phyloP scores from a whole-genome alignment of 768 basidiomycete genomes.

The Rhodosporidiobolus odoratus region DNA sequence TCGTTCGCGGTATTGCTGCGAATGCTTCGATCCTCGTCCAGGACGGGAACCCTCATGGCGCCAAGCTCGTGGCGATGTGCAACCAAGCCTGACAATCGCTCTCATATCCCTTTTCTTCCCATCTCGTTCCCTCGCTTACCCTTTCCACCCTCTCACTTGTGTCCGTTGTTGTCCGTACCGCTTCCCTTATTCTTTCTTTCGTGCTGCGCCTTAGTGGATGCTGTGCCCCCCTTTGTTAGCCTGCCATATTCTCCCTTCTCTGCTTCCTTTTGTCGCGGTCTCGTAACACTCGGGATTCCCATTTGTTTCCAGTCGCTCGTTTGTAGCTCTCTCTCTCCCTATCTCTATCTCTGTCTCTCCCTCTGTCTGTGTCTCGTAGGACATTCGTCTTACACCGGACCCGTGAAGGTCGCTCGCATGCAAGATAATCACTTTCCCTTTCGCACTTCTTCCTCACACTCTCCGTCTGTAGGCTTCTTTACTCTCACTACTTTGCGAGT shows the following conservation, averaged over 20 bases:
- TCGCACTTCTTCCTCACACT: neutral
- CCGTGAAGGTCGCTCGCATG: too few relatives aligned
- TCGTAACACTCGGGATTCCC: too few relatives aligned
- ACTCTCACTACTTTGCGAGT: neutral
- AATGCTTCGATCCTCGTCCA: neutral
- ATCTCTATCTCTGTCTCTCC: too few relatives aligned
- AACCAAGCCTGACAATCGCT: neutral
- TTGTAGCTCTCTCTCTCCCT: neutral
- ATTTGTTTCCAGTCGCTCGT: neutral
- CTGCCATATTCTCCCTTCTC: neutral
- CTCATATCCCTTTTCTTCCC: neutral
- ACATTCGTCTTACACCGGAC: neutral
- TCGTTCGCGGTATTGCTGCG: slow-evolving; percentile 1
- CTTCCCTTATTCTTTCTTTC: neutral
- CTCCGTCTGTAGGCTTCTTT: neutral
- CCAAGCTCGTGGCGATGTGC: neutral
- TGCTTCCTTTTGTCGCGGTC: neutral
- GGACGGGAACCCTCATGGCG: neutral
- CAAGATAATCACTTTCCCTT: neutral
- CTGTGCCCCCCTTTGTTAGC: too few relatives aligned
- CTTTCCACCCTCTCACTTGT: neutral
- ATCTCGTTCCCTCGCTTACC: neutral
- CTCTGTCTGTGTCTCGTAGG: neutral
- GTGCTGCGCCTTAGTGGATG: too few relatives aligned
- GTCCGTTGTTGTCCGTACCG: neutral